Base-by-base conservation (phyloP, 2,329 filamentous ascomycete species). In the Falciphora oryzae region DNA sequence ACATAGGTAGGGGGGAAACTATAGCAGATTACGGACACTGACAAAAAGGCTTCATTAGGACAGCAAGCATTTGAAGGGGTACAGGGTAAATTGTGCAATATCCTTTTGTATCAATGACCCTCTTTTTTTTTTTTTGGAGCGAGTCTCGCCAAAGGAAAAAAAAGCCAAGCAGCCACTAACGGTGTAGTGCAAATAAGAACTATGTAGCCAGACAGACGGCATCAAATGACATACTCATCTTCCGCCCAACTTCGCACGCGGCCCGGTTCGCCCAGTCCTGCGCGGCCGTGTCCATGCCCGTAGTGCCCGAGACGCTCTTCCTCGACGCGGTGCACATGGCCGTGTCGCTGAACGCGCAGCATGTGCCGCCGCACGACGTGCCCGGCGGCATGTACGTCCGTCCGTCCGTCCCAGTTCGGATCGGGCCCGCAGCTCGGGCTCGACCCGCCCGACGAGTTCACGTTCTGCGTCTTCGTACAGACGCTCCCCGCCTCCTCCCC, bases 381-480 rank as follows among this genome's bases (percentile, higher is more conserved):
- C 84, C 85, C 11, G 86, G 85, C 0, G 83, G 84, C 8, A 85
- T 91, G 82, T 91, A 91, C 72, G 82, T 90, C 65, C 82, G 88
- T 0, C 65, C 82, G 88, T 0, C 88, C 88, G 1, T 71, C 90
- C 18, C 74, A 89, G 2, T 89, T 90, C 70, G 88, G 87, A 4
- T 83, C 82, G 35, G 82, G 79, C n/a, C 83, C 86, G 5, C 85
- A 89, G 67, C 74, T 90, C 27, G 85, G 85, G 2, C 78, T 90
- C 3, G 84, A 80, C 57, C 85, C 88, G 4, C 84, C 86, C 0
- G 85, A 89, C 50, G 86, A 88, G 69, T 90, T 88, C 75, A 86
- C 84, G 0, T 86, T 91, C 66, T 67, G 64, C 10, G 69, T 91
- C 3, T 90, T 84, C 70, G 87, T 89, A 2, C 81, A 88, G 72